phyloP scores from a whole-genome alignment of 768 basidiomycete genomes.

The Chlorophyllum brunneum region DNA sequence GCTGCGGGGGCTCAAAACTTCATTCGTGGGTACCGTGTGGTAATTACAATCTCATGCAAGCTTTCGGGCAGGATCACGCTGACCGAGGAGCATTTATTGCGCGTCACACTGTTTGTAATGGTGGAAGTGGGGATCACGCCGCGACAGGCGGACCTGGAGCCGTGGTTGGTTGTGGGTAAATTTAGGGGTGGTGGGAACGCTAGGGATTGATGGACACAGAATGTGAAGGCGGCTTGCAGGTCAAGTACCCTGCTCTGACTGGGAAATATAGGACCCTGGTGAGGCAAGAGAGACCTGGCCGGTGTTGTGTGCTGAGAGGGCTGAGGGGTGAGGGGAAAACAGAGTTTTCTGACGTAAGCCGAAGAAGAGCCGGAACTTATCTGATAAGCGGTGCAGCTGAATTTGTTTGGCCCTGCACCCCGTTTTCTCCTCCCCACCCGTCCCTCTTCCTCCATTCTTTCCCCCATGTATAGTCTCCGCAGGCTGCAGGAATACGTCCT shows the following conservation, averaged over 20 bases:
- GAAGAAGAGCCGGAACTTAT: no score
- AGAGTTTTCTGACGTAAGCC: no score
- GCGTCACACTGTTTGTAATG: constrained; percentile 16
- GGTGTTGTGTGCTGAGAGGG: no score
- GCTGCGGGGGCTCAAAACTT: no score
- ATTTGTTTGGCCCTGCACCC: constrained; percentile 4
- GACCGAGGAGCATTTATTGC: no score
- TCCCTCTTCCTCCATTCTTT: constrained; percentile 15
- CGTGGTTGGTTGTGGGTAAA: neutral
- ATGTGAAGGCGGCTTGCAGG: neutral
- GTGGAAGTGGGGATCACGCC: neutral
- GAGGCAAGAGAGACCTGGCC: no score
- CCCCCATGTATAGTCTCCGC: constrained; percentile 35
- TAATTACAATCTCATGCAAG: no score
- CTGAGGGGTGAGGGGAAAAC: no score
- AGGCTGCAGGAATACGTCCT: constrained; percentile 38
- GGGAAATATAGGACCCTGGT: no score
- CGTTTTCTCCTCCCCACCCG: constrained; percentile 9
- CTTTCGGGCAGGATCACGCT: no score
- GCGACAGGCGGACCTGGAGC: neutral
- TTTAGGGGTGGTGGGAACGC: neutral
- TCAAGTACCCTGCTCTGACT: no score
- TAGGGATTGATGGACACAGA: neutral
- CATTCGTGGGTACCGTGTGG: no score
- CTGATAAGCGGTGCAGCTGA: constrained; percentile 19